These are phyloP conservation scores for Cladorrhinum sp. DNA, from an alignment of 2,329 filamentous ascomycete genomes.

Conservation along the genomic window DNA sequence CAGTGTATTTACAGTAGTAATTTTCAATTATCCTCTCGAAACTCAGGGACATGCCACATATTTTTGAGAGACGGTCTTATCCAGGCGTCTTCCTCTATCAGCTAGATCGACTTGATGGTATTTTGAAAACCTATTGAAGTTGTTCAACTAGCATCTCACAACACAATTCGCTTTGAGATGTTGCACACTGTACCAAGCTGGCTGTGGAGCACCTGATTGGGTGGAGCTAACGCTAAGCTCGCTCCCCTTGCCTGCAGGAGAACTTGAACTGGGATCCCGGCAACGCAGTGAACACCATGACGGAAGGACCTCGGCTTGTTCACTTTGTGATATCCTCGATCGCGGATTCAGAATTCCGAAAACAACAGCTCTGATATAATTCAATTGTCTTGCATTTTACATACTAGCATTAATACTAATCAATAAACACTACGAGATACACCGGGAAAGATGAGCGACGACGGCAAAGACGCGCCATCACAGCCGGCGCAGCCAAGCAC, in stretches of 20 bases:
- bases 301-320: background rate
- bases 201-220: background rate
- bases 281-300: background rate
- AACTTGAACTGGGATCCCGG: background rate
- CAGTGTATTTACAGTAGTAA: background rate
- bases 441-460: constrained; percentile 25
- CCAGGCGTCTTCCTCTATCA: background rate
- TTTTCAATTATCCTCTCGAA: background rate
- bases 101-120: background rate
- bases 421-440: background rate
- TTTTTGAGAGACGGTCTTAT: background rate
- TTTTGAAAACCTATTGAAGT: background rate
- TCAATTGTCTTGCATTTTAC: background rate
- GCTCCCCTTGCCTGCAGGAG: background rate
- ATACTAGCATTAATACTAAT: background rate
- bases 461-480: constrained; percentile 22
- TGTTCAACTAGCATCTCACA: too few species aligned
- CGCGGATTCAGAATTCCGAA: background rate
- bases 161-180: background rate
- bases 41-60: background rate
- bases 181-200: background rate
- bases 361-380: background rate
- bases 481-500: constrained; percentile 17
- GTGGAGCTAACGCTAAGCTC: background rate
- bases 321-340: background rate